Conservation (phyloP, 805 yeast genomes). For the Lachancea dasiensis region DNA sequence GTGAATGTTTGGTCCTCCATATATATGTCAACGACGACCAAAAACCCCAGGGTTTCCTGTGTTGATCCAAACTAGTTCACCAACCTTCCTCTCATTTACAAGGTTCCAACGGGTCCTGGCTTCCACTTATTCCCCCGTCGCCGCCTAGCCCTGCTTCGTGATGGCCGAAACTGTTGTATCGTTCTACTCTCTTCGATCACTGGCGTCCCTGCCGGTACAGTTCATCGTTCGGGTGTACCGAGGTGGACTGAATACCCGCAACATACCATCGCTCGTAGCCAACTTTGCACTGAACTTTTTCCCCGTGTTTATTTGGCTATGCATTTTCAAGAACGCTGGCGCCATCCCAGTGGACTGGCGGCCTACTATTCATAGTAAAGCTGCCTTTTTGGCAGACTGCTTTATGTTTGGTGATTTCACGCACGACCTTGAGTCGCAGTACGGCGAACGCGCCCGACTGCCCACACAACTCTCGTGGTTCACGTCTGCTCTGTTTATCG, state of each 20-base stretch:
- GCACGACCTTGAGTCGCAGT: slow-evolving; percentile 24
- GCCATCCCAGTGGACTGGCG: slow-evolving; percentile 47
- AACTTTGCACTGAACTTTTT: slow-evolving; percentile 46
- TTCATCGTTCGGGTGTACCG: slow-evolving; percentile 14
- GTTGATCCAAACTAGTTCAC: too few relatives aligned
- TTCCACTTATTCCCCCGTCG: background rate
- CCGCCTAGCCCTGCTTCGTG: background rate
- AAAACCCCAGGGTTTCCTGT: too few relatives aligned
- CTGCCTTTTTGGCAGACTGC: slow-evolving; percentile 35
- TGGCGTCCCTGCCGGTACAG: slow-evolving; percentile 4
- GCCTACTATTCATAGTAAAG: slow-evolving; percentile 47
- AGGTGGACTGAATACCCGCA: slow-evolving; percentile 34
- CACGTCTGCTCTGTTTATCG: slow-evolving; percentile 11
- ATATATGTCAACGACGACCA: too few relatives aligned
- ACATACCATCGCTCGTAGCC: slow-evolving; percentile 34
- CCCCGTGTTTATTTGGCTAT: slow-evolving; percentile 50
- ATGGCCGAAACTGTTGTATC: background rate
- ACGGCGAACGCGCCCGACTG: slow-evolving; percentile 7
- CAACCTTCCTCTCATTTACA: too few relatives aligned
- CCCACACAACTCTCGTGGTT: slow-evolving; percentile 1
- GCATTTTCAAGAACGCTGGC: slow-evolving; percentile 54
- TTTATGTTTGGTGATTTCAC: slow-evolving; percentile 30
- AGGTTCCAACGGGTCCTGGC: too few relatives aligned
- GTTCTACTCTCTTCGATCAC: slow-evolving; percentile 3
- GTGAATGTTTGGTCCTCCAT: too few relatives aligned